phyloP scores from a whole-genome alignment of 768 basidiomycete species.

The Suillus fuscotomentosus region DNA sequence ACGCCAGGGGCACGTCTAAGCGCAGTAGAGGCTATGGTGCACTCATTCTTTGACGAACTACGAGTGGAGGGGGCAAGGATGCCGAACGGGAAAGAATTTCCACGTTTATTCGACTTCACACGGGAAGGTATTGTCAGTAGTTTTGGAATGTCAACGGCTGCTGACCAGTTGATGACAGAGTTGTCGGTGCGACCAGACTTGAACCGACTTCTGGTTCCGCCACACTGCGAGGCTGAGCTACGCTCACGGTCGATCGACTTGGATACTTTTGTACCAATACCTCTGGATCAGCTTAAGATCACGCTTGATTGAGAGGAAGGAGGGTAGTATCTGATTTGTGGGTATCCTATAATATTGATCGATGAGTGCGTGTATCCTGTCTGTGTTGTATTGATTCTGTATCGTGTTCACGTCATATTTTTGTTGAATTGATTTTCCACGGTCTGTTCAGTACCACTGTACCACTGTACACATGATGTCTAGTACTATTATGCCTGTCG shows the following conservation, averaged over 20 bases:
- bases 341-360: conserved; percentile 37
- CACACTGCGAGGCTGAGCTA: conserved; percentile 87
- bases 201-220: conserved; percentile 87
- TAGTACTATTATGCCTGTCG: conserved; percentile 8
- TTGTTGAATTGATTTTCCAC: conserved; percentile 10
- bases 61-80: conserved; percentile 87
- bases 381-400: conserved; percentile 24
- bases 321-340: conserved; percentile 30
- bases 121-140: conserved; percentile 72
- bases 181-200: conserved; percentile 95
- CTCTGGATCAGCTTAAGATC: conserved; percentile 92
- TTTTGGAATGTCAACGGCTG: neutral
- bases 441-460: conserved; percentile 10
- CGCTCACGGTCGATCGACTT: conserved; percentile 82
- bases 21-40: conserved; percentile 88
- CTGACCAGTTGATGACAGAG: conserved; percentile 49
- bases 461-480: conserved; percentile 14
- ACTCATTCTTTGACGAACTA: conserved; percentile 97
- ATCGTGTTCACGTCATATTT: conserved; percentile 7
- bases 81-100: conserved; percentile 97
- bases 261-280: conserved; percentile 95
- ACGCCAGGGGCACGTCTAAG: conserved; percentile 93
- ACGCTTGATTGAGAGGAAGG: conserved; percentile 58
- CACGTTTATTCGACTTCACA: conserved; percentile 92
- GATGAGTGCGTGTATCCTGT: conserved; percentile 17